phyloP scores from a whole-genome alignment of 192 early-diverging fungal species.

The Mortierella antarctica region DNA sequence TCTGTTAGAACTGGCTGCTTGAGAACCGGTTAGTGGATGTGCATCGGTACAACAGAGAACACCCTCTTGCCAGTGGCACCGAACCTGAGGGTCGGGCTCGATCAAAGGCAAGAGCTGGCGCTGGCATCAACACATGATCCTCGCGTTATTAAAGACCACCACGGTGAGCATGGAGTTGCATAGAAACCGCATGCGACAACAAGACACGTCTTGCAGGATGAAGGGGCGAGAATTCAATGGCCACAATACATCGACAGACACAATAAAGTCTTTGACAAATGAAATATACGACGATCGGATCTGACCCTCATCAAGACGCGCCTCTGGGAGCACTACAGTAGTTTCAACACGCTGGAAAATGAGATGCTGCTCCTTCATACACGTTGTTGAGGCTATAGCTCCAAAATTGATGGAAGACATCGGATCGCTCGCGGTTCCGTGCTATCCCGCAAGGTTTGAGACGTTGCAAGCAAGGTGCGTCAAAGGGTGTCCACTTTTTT shows the following conservation, averaged over 20 bases:
- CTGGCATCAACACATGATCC: slow-evolving; percentile 18
- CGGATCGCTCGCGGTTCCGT: too few species aligned
- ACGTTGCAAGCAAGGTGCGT: too few species aligned
- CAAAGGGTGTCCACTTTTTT: too few species aligned
- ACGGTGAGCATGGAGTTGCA: not conserved
- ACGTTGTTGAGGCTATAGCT: too few species aligned
- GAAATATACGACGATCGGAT: too few species aligned
- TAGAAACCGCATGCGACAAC: not conserved
- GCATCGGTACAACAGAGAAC: slow-evolving; percentile 34
- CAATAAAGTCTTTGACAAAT: too few species aligned
- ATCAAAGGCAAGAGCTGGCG: slow-evolving; percentile 13
- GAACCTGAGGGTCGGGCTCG: slow-evolving; percentile 72
- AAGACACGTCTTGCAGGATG: not conserved
- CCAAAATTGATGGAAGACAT: not conserved
- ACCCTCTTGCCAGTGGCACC: slow-evolving; percentile 20
- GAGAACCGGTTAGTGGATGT: slow-evolving; percentile 46
- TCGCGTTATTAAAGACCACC: not conserved
- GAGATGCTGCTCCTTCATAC: too few species aligned
- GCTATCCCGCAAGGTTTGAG: too few species aligned
- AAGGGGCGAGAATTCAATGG: not conserved
- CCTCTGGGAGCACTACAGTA: too few species aligned
- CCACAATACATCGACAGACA: too few species aligned
- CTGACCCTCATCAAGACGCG: too few species aligned
- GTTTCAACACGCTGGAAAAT: too few species aligned
- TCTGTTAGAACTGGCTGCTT: slow-evolving; percentile 29